Evolutionary conservation across 2,329 filamentous ascomycete species (phyloP).

Genomic region (Colletotrichum sp.): DNA sequence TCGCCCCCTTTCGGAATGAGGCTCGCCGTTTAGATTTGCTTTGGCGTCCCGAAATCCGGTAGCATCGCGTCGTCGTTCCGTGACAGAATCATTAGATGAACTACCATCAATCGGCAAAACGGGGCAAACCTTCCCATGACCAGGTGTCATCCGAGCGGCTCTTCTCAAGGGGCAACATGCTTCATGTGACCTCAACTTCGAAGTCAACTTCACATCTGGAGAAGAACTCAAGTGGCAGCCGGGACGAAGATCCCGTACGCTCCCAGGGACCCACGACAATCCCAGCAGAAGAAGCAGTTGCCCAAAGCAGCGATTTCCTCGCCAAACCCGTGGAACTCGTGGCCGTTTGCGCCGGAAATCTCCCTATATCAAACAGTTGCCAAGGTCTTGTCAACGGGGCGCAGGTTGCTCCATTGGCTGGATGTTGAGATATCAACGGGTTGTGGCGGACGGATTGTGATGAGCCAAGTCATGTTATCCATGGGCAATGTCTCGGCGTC

Average conservation of each 20-base stretch:
- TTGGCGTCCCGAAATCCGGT: background rate
- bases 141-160: background rate
- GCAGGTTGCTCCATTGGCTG: background rate
- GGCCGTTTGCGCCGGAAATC: background rate
- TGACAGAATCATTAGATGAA: background rate
- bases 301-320: background rate
- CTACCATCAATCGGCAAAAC: background rate
- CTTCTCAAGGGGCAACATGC: background rate
- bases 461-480: background rate
- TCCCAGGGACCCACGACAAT: background rate
- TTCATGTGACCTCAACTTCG: background rate
- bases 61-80: background rate
- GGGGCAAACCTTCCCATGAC: background rate
- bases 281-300: background rate
- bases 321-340: background rate
- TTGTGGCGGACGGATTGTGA: background rate
- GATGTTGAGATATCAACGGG: background rate
- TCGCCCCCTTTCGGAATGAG: background rate
- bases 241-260: background rate
- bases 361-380: background rate
- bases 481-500: conserved; percentile 7
- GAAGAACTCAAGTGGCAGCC: background rate
- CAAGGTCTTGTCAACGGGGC: conserved; percentile 11
- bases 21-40: background rate
- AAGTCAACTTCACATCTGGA: background rate